Evolutionary conservation across 1,284 basidiomycete species (phyloP), one percentile per base, ranked within the genome.

Genomic region (Malassezia psittaci): DNA sequence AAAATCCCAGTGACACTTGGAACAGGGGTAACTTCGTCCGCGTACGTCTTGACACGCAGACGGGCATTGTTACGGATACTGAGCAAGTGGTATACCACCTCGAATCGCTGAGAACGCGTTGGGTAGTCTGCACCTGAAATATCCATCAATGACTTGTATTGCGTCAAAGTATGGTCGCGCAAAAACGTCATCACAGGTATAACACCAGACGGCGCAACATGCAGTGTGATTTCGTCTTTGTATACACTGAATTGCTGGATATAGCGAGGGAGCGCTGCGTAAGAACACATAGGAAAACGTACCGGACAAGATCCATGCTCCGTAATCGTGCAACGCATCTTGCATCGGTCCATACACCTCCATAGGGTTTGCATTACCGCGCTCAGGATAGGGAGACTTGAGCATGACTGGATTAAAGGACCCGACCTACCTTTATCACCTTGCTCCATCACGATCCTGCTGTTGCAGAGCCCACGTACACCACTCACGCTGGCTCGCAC

Each of bases 31-130:
- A 87, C 84, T 77, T 99, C 94, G 63, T 88, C 87, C 57, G 90
- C 90, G 76, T 94, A 96, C 0, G 94, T 96, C 82, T 98, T 99
- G 66, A 99, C 90, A 53, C 94, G 81, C 74, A 99, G 88, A 63
- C 94, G 81, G 24, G 79, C 78, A 64, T 80, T 79, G 75, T 80
- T 78, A 72, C 81, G 81, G 67, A 90, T 78, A 68, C 87, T 90
- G 64, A 98, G 79, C 62, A 99, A 79, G 78, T 98, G 87, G 78
- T 99, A 99, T 35, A 94, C 90, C 52, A 98, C 84, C 79, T 98
- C 94, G 77, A 99, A 99, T 57, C 94, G 83, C 76, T 91, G 88
- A 66, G 87, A 83, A 62, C 88, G 81, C 69, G 91, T 89, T 1
- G 94, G 94, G 75, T 85, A 96, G 79, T 99, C 94, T 33, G 87